phyloP scores from a whole-genome alignment of 2,329 filamentous ascomycete genomes.

The Aureobasidium sp. region DNA sequence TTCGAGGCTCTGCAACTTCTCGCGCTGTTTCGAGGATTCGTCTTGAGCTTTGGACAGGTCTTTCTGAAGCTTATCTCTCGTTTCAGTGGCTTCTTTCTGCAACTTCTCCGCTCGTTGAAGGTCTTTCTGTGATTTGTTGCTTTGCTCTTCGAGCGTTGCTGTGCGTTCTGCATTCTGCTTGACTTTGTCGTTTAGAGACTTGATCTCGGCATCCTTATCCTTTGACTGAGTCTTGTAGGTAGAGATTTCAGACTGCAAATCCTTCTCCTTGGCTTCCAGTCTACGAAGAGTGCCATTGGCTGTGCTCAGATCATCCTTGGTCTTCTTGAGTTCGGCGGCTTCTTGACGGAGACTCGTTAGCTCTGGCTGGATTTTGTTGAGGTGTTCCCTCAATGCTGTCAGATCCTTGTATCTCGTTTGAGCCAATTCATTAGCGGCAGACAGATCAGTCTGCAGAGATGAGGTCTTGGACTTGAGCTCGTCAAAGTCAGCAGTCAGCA shows the following conservation, averaged over 20 bases:
- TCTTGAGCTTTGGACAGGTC: slow-evolving; percentile 68
- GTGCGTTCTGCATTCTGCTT: slow-evolving; percentile 65
- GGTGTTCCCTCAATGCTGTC: slow-evolving; percentile 66
- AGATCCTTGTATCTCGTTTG: slow-evolving; percentile 84
- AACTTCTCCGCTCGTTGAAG: slow-evolving; percentile 70
- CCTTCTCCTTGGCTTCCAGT: slow-evolving; percentile 77
- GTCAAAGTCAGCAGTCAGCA: slow-evolving; percentile 59
- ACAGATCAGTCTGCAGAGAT: slow-evolving; percentile 72
- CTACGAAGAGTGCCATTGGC: slow-evolving; percentile 59
- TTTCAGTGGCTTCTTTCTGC: slow-evolving; percentile 68
- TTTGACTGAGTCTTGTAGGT: slow-evolving; percentile 61
- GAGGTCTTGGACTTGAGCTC: slow-evolving; percentile 64
- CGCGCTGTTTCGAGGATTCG: slow-evolving; percentile 52
- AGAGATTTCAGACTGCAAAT: slow-evolving; percentile 67
- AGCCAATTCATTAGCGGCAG: slow-evolving; percentile 77
- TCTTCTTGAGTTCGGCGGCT: slow-evolving; percentile 62
- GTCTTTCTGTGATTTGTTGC: slow-evolving; percentile 67
- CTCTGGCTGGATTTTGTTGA: slow-evolving; percentile 83
- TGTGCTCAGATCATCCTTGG: slow-evolving; percentile 65
- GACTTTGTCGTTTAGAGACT: slow-evolving; percentile 69
- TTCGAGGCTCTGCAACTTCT: slow-evolving; percentile 66
- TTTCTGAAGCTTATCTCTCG: slow-evolving; percentile 61
- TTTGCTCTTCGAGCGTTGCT: slow-evolving; percentile 70
- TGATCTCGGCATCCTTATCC: slow-evolving; percentile 73
- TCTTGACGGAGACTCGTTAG: slow-evolving; percentile 72